Evolutionary conservation across 208 protist genomes (phyloP), one percentile per base, ranked within the genome.

Genomic region (Crithidia thermophila): DNA sequence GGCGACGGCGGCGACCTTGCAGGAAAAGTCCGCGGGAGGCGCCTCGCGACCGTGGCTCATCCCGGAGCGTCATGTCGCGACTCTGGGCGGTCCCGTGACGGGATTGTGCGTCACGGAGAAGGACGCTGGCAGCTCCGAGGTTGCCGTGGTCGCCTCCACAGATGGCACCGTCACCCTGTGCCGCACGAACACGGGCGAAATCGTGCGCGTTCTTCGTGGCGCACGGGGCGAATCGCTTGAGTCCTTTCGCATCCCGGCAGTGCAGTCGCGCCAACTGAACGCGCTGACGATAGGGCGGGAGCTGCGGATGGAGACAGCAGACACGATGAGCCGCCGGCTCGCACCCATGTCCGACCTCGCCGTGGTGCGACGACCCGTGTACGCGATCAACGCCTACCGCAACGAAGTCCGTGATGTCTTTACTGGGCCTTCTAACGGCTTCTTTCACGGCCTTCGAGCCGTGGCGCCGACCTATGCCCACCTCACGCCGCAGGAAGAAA

Each of bases 91-190:
- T 18, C 81, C 84, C 37, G 90, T 96, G 66, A 82, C 86, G 1
- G 82, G 85, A 71, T 57, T 94, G 39, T 68, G 75, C 27, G 60
- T 90, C 23, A 81, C 85, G 1, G 39, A 82, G 5, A 47, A 60
- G 13, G 74, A 75, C 0, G 42, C 92, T n/a, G 88, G 87, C n/a
- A 86, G 84, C 67, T 81, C 88, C 4, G 88, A 96, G 69, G 76
- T 94, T 14, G 67, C 88, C n/a, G 84, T 79, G 16, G 70, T 88
- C 14, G 47, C 77, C 14, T 72, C 85, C 20, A 92, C 93, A 46
- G 91, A 96, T 59, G 86, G 91, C 28, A 94, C 91, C 20, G 34
- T 94, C 34, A 96, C 88, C n/a, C 74, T 96, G 16, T 64, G 89
- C 40, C 80, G 88, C 49, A 75, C 79, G 16, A 64, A 64, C 27